Evolutionary conservation across 148 eudicot species (phyloP), one percentile per base, ranked within the genome.

Genomic region (Camellia lanceoleosa): DNA sequence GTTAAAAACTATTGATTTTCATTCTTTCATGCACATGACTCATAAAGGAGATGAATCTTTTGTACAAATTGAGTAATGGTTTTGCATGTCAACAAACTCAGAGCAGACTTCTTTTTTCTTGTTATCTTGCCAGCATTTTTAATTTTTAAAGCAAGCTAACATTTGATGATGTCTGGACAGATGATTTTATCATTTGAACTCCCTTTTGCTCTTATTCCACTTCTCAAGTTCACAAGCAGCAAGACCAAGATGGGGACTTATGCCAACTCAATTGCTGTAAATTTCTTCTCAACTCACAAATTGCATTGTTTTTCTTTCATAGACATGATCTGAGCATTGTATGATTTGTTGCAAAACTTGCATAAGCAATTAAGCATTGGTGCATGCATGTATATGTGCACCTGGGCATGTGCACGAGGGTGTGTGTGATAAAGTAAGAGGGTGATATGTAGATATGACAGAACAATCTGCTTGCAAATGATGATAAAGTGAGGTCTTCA

Each of bases 101-200:
- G 9, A 63, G 20, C 16, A 1, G 38, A 43, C 1, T 70, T 44
- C 52, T 52, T 51, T 2, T 61, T 62, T 72, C 54, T 7, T 65
- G 42, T 67, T 47, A 56, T 75, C 54, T 75, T 49, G 63, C 9
- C 56, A 69, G 23, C 49, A 51, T 15, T 41, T 73, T 62, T 42
- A 44, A 69, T 62, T 58, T 19, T 80, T 46, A 30, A 49, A 47
- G 58, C 44, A 41, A 71, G 71, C 83, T 79, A 78, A 81, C 56
- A 23, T 62, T 55, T 68, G 3, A 11, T 68, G 70, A 72, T 80
- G 23, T 56, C 61, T 51, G 75, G 85, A 79, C 92, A 97, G 99
- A 97, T 97, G 99, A 94, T 97, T 79, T 88, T 97, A 83, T 94
- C 98, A 56, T 97, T 94, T 85, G 99, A 94, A 76, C 99, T 97